Base-by-base conservation (phyloP, 2,329 filamentous ascomycete genomes). In the Cordyceps javanica region DNA sequence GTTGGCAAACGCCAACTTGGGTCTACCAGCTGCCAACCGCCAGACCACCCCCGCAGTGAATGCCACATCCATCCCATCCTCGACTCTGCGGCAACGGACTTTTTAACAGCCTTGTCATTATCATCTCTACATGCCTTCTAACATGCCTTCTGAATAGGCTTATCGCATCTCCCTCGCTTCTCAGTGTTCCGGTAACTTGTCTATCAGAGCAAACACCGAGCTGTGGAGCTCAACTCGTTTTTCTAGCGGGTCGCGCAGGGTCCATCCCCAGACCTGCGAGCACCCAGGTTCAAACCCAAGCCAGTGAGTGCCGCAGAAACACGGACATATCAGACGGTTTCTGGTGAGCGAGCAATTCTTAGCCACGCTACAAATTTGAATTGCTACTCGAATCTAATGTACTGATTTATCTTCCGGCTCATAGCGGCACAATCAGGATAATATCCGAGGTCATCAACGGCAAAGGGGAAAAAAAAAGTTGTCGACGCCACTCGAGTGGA, bases 211-310 rank as follows among this genome's bases (percentile, higher is more conserved):
- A 34, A 25, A 25, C 46, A 28, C 55, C 55, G 34, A 51, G 38
- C 46, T 51, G 55, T 57, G 45, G 55, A 46, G 28, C 25, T 53
- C 13, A 6, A 5, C 38, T 58, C 14, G 34, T 36, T 45, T 44
- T 45, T 45, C 25, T 16, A 23, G 55, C 48, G 46, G 46, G 55
- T 57, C 55, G 34, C n/a, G 25, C 25, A 49, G 38, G 54, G 55
- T 45, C 41, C 23, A 34, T 25, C 34, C 53, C 36, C 36, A 34
- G 45, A 49, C 32, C 36, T 30, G 26, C 16, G 34, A 38, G 21
- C 21, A n/a, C 26, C 14, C 10, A 11, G 36, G 1, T n/a, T 38
- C 34, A n/a, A 36, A 36, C 11, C 32, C 5, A 36, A 14, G 5
- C 16, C 5, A 13, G 16, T 5, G n/a, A n/a, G 10, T 36, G 3